phyloP scores from a whole-genome alignment of 306 rosid genomes.

The Quillaja saponaria region DNA sequence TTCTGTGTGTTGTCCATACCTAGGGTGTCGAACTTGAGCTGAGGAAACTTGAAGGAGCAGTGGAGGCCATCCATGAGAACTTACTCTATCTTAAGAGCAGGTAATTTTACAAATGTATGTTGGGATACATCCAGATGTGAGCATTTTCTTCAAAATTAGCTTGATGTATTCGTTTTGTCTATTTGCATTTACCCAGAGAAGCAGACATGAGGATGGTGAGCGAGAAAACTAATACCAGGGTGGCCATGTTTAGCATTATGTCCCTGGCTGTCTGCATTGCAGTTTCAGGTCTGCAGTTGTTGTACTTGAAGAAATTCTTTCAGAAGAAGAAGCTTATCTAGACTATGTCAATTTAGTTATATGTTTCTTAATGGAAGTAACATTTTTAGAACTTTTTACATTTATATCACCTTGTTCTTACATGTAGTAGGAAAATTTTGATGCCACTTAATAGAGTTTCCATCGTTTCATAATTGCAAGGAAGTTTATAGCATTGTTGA shows the following conservation, averaged over 20 bases:
- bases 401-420: conserved; percentile 15
- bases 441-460: conserved; percentile 23
- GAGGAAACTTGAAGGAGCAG: conserved; percentile 87
- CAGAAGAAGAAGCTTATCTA: conserved; percentile 92
- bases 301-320: conserved; percentile 85
- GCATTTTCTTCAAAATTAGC: background rate
- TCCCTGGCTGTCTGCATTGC: conserved; percentile 74
- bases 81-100: conserved; percentile 73
- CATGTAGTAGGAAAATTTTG: conserved; percentile 36
- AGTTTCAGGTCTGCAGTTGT: conserved; percentile 73
- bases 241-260: conserved; percentile 76
- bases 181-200: conserved; percentile 48
- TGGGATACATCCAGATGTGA: background rate
- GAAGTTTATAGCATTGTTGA: background rate
- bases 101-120: conserved; percentile 37
- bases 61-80: conserved; percentile 85
- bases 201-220: conserved; percentile 85
- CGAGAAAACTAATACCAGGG: conserved; percentile 74
- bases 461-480: conserved; percentile 17
- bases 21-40: conserved; percentile 94
- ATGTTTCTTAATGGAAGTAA: conserved; percentile 27
- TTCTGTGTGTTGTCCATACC: background rate
- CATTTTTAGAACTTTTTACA: background rate
- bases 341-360: conserved; percentile 23
- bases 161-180: background rate